Evolutionary conservation across 306 rosid genomes (phyloP).

Genomic region (Sophora flavescens): DNA sequence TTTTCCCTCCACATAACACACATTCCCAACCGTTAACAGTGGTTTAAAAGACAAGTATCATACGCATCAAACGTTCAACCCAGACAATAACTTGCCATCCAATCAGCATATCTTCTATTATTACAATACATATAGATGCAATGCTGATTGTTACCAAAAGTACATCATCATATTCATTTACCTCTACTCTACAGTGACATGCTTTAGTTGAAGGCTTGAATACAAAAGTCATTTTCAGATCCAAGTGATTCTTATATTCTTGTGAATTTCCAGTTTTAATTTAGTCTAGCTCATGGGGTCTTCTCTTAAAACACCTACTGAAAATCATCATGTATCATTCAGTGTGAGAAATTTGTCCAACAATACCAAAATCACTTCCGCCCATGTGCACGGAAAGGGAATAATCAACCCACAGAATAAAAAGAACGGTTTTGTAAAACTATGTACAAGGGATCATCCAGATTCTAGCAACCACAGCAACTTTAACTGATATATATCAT

Average conservation of each 20-base stretch:
- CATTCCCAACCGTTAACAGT: background rate
- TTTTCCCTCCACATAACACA: constrained; percentile 4
- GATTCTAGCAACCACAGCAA: constrained; percentile 16
- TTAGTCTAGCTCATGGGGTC: background rate
- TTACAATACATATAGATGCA: background rate
- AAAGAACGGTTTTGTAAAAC: constrained; percentile 5
- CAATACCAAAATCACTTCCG: background rate
- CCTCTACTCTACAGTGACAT: background rate
- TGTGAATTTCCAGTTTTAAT: constrained; percentile 10
- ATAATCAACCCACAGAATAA: background rate
- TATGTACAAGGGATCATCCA: background rate
- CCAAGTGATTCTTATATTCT: constrained; percentile 26
- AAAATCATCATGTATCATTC: constrained; percentile 11
- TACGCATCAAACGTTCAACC: background rate
- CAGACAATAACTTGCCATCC: constrained; percentile 6
- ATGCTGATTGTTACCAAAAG: constrained; percentile 1
- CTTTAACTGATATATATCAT: constrained; percentile 23
- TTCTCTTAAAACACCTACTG: background rate
- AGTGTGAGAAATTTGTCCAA: constrained; percentile 5
- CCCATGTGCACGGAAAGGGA: background rate
- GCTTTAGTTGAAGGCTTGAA: constrained; percentile 26
- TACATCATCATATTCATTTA: constrained; percentile 9
- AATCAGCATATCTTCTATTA: background rate
- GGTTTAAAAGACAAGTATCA: background rate
- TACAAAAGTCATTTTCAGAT: background rate